Conservation (phyloP, 2,329 filamentous ascomycete genomes). For the Alternaria novae-zelandiae region DNA sequence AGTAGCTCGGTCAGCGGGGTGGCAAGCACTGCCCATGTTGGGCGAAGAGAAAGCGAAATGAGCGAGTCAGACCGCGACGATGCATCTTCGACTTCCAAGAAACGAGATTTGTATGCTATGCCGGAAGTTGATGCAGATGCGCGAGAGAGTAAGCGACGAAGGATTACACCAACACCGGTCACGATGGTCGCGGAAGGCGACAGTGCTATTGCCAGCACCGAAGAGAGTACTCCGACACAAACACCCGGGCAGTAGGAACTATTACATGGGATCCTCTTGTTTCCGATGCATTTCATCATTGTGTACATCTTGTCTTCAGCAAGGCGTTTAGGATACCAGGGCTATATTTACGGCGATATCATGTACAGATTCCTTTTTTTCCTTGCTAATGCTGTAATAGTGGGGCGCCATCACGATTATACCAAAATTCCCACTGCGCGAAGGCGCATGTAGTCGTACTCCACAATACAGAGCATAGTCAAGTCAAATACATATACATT, state of each 20-base stretch:
- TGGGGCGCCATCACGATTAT: background rate
- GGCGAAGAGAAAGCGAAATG: constrained; percentile 41
- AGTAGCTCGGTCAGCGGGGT: constrained; percentile 61
- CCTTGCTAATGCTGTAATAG: background rate
- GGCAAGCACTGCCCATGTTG: constrained; percentile 41
- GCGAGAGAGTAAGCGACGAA: constrained; percentile 51
- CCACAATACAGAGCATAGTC: constrained; percentile 1
- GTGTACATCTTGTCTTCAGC: constrained; percentile 15
- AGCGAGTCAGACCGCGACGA: constrained; percentile 48
- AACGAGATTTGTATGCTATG: constrained; percentile 47
- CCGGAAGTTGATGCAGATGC: constrained; percentile 45
- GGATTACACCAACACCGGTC: constrained; percentile 55
- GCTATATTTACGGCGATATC: background rate
- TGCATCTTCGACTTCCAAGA: constrained; percentile 31
- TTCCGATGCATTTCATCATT: background rate
- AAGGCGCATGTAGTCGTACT: constrained; percentile 8
- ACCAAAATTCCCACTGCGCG: background rate
- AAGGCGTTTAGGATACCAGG: constrained; percentile 26
- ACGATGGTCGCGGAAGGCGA: constrained; percentile 34
- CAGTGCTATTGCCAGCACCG: constrained; percentile 38
- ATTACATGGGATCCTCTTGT: constrained; percentile 3
- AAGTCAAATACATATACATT: constrained; percentile 3
- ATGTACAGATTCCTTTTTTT: constrained; percentile 5
- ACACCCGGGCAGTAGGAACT: constrained; percentile 22
- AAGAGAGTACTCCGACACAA: constrained; percentile 37